Conservation (phyloP, 129 eudicot species). For the Oenanthe sinensis region DNA sequence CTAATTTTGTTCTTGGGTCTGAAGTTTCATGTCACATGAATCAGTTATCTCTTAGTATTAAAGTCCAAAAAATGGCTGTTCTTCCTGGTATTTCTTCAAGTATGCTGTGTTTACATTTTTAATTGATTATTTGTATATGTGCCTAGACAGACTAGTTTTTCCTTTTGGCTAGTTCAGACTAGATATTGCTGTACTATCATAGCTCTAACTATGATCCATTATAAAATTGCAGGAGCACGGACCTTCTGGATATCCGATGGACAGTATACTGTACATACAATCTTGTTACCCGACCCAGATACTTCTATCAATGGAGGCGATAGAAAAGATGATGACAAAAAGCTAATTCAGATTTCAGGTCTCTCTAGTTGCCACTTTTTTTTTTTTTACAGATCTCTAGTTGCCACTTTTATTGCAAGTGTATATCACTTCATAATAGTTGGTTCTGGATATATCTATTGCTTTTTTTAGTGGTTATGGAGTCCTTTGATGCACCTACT, state of each 20-base stretch:
- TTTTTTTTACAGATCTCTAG: no score
- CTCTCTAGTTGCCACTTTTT: background rate
- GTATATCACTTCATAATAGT: background rate
- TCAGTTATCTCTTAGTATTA: conserved; percentile 49
- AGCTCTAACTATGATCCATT: conserved; percentile 1
- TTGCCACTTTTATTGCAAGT: background rate
- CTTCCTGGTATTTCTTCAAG: conserved; percentile 58
- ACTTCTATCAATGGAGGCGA: conserved; percentile 32
- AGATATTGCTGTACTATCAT: conserved; percentile 1
- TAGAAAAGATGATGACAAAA: conserved; percentile 29
- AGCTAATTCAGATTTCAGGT: conserved; percentile 45
- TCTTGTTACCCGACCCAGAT: conserved; percentile 43
- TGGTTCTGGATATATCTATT: background rate
- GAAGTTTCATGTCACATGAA: conserved; percentile 41
- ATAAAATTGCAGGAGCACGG: conserved; percentile 47
- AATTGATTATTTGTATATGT: background rate
- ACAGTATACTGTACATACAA: conserved; percentile 47
- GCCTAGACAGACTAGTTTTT: conserved; percentile 1
- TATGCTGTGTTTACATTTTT: conserved; percentile 16
- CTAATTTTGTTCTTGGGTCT: conserved; percentile 39
- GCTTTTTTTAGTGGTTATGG: background rate
- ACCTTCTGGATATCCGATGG: conserved; percentile 90
- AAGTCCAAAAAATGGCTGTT: conserved; percentile 60
- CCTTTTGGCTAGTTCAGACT: background rate
- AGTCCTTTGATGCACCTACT: background rate